Conservation (phyloP, 768 basidiomycete genomes). For the Suillus subalutaceus region DNA sequence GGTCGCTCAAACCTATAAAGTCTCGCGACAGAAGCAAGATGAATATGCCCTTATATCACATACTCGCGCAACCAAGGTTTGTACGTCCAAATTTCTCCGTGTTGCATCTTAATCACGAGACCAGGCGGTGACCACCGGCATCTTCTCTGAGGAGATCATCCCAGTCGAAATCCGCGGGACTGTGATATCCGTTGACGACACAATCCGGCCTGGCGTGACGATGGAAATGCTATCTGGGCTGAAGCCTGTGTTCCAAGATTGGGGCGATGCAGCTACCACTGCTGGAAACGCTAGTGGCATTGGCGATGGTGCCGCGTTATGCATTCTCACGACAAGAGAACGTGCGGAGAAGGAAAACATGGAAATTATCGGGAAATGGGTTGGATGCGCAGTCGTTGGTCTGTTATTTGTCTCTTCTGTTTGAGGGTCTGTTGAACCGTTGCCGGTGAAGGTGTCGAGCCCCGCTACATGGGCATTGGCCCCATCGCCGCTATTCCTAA, state of each 20-base stretch:
- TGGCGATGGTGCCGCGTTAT: conserved; percentile 90
- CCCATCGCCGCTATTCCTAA: conserved; percentile 76
- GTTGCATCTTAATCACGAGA: conserved; percentile 7
- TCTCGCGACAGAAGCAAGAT: conserved; percentile 84
- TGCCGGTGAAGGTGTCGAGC: conserved; percentile 61
- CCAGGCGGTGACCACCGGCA: conserved; percentile 67
- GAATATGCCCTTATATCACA: conserved; percentile 89
- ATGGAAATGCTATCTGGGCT: conserved; percentile 73
- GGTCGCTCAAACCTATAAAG: conserved; percentile 79
- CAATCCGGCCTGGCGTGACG: conserved; percentile 84
- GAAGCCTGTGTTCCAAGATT: conserved; percentile 86
- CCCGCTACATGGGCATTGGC: conserved; percentile 77
- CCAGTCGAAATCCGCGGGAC: conserved; percentile 77
- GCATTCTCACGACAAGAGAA: conserved; percentile 79
- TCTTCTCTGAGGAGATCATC: conserved; percentile 87
- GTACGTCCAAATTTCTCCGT: conserved; percentile 2
- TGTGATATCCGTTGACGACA: conserved; percentile 77
- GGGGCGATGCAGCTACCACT: conserved; percentile 72
- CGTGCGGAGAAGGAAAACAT: conserved; percentile 77
- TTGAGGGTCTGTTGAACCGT: conserved; percentile 10
- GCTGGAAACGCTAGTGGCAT: conserved; percentile 88
- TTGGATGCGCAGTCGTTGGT: conserved; percentile 79
- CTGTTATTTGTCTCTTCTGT: conserved; percentile 22
- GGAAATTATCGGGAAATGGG: conserved; percentile 83
- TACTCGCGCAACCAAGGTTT: conserved; percentile 70